Conservation (phyloP, 306 rosid genomes). For the Malus fusca region DNA sequence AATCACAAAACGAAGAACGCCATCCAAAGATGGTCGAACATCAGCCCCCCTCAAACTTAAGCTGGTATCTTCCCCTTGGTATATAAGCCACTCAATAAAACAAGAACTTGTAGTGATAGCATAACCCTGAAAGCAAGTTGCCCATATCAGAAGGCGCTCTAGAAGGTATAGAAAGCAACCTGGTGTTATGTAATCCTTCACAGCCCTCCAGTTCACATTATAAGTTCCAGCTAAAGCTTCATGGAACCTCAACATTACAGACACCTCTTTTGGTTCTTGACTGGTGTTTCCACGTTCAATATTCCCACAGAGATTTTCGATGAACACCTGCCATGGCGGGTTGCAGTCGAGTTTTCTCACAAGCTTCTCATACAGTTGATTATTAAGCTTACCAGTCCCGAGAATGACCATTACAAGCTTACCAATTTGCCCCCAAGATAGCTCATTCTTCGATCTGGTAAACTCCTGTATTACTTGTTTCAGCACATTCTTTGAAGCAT, state of each 20-base stretch:
- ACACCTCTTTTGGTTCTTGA: background rate
- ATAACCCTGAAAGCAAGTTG: slow-evolving; percentile 22
- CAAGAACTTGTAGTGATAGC: slow-evolving; percentile 46
- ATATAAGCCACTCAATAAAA: slow-evolving; percentile 57
- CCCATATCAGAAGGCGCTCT: slow-evolving; percentile 50
- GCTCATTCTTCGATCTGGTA: background rate
- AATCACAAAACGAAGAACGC: slow-evolving; percentile 14
- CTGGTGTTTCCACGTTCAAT: background rate
- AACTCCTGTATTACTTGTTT: slow-evolving; percentile 22
- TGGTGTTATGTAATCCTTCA: slow-evolving; percentile 47
- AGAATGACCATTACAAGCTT: slow-evolving; percentile 35
- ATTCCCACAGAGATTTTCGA: slow-evolving; percentile 16
- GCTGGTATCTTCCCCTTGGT: slow-evolving; percentile 21
- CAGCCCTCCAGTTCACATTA: slow-evolving; percentile 16
- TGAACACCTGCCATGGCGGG: slow-evolving; percentile 40
- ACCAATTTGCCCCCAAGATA: slow-evolving; percentile 48
- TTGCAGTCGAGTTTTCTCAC: slow-evolving; percentile 10
- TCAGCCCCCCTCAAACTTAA: background rate
- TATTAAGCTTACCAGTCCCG: slow-evolving; percentile 24
- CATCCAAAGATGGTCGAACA: background rate
- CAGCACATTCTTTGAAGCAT: slow-evolving; percentile 20
- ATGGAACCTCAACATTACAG: slow-evolving; percentile 7
- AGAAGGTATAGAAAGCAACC: slow-evolving; percentile 57
- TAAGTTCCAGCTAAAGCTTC: slow-evolving; percentile 36
- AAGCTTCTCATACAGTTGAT: slow-evolving; percentile 14